Percentiles rank a stretch among this genome's conserved stretches.
These are phyloP conservation scores for Fomitopsis betulina DNA, from an alignment of 1,284 basidiomycete genomes.

Conservation along the genomic window DNA sequence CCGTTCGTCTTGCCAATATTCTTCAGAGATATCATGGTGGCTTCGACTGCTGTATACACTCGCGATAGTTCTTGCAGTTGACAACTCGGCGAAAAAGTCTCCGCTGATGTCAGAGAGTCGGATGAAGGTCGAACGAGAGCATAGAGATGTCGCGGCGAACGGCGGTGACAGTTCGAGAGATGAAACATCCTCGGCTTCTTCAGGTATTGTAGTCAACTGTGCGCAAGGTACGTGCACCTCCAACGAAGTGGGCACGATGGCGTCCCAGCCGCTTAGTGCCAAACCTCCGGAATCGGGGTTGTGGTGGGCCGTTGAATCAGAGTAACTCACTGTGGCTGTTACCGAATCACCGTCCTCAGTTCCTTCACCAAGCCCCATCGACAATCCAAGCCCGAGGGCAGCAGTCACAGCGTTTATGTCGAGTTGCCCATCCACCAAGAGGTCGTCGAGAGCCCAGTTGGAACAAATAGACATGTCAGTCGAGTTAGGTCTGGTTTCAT, in stretches of 20 bases:
- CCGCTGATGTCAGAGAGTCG: background rate
- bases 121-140: constrained; percentile 6
- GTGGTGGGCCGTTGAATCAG: background rate
- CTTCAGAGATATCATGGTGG: background rate
- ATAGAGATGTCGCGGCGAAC: background rate
- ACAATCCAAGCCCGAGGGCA: constrained; percentile 22
- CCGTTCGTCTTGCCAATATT: constrained; percentile 11
- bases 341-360: background rate
- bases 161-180: constrained; percentile 40
- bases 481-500: background rate
- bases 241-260: constrained; percentile 7
- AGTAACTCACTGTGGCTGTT: background rate
- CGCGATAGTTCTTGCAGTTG: background rate
- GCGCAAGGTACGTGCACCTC: constrained; percentile 19
- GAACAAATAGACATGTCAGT: background rate
- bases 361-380: constrained; percentile 1
- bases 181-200: constrained; percentile 24
- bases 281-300: background rate
- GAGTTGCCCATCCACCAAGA: constrained; percentile 21
- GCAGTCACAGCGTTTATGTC: constrained; percentile 28
- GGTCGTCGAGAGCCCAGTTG: constrained; percentile 22
- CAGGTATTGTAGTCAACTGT: constrained; percentile 24
- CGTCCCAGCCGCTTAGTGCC: constrained; percentile 7
- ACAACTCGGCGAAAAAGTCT: background rate
- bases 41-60: background rate